Evolutionary conservation across 2,329 filamentous ascomycete species (phyloP).

Genomic region (Phaeosphaeria sp.): DNA sequence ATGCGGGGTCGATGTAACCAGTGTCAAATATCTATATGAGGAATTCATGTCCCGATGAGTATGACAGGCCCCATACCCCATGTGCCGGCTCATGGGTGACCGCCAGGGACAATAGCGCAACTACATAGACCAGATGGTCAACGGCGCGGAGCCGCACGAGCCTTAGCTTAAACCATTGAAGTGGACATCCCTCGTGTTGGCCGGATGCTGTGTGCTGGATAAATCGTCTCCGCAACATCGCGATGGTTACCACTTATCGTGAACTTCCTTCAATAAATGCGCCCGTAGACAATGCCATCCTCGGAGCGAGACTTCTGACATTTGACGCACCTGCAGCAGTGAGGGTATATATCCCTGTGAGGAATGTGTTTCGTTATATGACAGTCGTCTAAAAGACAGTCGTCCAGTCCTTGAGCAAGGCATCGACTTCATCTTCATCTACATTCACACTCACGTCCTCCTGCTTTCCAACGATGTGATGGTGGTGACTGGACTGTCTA

Average conservation of each 20-base stretch:
- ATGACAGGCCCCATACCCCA: background rate
- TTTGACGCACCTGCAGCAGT: no score
- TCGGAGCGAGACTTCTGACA: no score
- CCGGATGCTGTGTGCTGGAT: background rate
- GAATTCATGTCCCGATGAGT: background rate
- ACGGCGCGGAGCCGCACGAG: background rate
- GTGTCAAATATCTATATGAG: background rate
- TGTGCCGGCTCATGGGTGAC: background rate
- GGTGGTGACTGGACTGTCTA: conserved; percentile 68
- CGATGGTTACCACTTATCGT: no score
- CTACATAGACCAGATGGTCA: background rate
- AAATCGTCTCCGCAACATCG: background rate
- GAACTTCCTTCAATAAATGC: no score
- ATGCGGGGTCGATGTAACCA: background rate
- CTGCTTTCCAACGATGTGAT: no score
- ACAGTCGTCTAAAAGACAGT: conserved; percentile 6
- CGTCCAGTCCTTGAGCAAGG: conserved; percentile 30
- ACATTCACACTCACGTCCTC: background rate
- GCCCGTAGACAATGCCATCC: no score
- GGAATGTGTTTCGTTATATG: background rate
- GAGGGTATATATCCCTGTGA: no score
- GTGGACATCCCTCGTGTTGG: background rate
- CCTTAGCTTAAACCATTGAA: background rate
- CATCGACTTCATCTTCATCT: conserved; percentile 29
- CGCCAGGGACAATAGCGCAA: background rate